Conservation (phyloP, 1,284 basidiomycete species). For the Melanopsichium pennsylvanicum region DNA sequence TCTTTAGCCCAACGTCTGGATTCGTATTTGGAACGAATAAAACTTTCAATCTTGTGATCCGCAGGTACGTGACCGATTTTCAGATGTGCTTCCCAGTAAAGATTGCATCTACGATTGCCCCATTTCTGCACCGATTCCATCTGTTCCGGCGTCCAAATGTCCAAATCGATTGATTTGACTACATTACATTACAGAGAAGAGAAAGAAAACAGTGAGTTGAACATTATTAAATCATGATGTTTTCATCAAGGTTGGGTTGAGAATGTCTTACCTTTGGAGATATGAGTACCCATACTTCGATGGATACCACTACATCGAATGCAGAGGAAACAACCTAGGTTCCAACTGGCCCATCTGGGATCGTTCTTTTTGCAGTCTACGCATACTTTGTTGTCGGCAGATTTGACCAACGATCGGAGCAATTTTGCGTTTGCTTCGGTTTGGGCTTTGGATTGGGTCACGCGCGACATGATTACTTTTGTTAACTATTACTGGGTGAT, state of each 20-base stretch:
- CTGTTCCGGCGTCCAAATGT: slow-evolving; percentile 97
- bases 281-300: slow-evolving; percentile 94
- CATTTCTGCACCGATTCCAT: slow-evolving; percentile 82
- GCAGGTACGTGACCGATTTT: slow-evolving; percentile 90
- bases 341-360: slow-evolving; percentile 98
- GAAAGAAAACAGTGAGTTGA: too few species aligned
- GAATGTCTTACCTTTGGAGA: slow-evolving; percentile 41
- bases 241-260: too few species aligned
- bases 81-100: slow-evolving; percentile 97
- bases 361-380: slow-evolving; percentile 70
- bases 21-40: slow-evolving; percentile 97
- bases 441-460: slow-evolving; percentile 60
- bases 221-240: too few species aligned
- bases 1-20: slow-evolving; percentile 89
- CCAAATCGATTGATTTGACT: slow-evolving; percentile 97
- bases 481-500: too few species aligned
- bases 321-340: slow-evolving; percentile 90
- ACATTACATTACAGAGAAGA: neutral
- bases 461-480: slow-evolving; percentile 51
- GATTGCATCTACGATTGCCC: slow-evolving; percentile 90
- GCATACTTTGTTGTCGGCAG: slow-evolving; percentile 90
- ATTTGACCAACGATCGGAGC: slow-evolving; percentile 64
- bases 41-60: slow-evolving; percentile 98
- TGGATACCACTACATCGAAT: slow-evolving; percentile 99
- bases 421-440: slow-evolving; percentile 62